Evolutionary conservation across 2,329 filamentous ascomycete species (phyloP).

Genomic region (Cladobotryum protrusum): DNA sequence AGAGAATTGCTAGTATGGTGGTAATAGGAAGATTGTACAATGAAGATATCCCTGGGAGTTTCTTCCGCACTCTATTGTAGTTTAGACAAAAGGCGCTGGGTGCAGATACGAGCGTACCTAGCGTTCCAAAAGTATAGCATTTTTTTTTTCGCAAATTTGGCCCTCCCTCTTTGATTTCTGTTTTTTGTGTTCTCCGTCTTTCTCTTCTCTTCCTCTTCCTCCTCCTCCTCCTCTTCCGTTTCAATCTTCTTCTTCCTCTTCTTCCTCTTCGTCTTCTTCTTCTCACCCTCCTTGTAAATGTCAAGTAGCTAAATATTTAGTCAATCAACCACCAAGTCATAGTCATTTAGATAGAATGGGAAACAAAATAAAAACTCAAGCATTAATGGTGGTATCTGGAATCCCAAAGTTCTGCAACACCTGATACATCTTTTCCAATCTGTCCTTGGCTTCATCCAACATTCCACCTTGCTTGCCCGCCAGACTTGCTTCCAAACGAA

Average conservation of each 20-base stretch:
- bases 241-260: background rate
- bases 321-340: too few relatives aligned
- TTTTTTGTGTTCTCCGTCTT: background rate
- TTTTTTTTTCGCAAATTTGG: background rate
- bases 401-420: background rate
- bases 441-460: constrained; percentile 1
- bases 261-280: too few relatives aligned
- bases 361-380: background rate
- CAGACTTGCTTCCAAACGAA: background rate
- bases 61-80: background rate
- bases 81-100: background rate
- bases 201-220: background rate
- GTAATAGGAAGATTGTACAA: background rate
- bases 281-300: too few relatives aligned
- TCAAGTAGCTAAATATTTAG: too few relatives aligned
- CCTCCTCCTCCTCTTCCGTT: background rate
- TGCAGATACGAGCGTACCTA: background rate
- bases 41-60: background rate
- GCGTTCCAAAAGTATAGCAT: background rate
- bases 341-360: too few relatives aligned
- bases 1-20: background rate
- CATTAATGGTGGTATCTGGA: background rate
- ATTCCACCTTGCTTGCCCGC: background rate
- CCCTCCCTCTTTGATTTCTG: too few relatives aligned
- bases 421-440: constrained; percentile 1